phyloP scores from a whole-genome alignment of 164 flowering plant genomes.

The Stephania cephalantha region DNA sequence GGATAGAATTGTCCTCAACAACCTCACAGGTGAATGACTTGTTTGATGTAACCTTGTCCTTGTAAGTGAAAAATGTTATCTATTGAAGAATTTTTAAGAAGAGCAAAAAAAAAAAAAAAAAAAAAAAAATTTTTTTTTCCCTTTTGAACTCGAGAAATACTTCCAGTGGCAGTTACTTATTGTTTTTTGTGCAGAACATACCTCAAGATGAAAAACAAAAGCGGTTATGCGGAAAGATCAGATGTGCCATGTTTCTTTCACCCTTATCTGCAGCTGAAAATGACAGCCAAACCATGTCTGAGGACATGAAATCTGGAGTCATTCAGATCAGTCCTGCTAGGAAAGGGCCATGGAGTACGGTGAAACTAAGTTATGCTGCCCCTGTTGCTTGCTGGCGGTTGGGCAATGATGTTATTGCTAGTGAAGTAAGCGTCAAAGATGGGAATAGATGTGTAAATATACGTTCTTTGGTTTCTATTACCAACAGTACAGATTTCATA shows the following conservation, averaged over 20 bases:
- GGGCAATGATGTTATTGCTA: constrained; percentile 87
- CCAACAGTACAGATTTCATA: constrained; percentile 58
- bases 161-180: background rate
- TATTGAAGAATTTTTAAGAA: background rate
- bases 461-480: constrained; percentile 80
- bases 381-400: constrained; percentile 93
- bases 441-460: constrained; percentile 74
- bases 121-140: background rate
- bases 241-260: constrained; percentile 51
- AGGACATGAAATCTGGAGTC: constrained; percentile 47
- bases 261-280: constrained; percentile 38
- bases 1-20: constrained; percentile 56
- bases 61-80: background rate
- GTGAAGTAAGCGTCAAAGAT: constrained; percentile 79
- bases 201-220: constrained; percentile 19
- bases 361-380: constrained; percentile 87
- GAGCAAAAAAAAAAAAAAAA: background rate
- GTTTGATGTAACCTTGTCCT: background rate
- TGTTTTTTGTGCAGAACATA: constrained; percentile 25
- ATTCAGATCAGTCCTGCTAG: constrained; percentile 80
- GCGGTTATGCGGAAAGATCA: constrained; percentile 43
- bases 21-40: constrained; percentile 33
- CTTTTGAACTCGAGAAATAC: background rate
- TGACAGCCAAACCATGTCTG: constrained; percentile 15
- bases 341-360: constrained; percentile 92